Base-by-base conservation (phyloP, 345 rosid species). In the Mallotus nudiflorus region DNA sequence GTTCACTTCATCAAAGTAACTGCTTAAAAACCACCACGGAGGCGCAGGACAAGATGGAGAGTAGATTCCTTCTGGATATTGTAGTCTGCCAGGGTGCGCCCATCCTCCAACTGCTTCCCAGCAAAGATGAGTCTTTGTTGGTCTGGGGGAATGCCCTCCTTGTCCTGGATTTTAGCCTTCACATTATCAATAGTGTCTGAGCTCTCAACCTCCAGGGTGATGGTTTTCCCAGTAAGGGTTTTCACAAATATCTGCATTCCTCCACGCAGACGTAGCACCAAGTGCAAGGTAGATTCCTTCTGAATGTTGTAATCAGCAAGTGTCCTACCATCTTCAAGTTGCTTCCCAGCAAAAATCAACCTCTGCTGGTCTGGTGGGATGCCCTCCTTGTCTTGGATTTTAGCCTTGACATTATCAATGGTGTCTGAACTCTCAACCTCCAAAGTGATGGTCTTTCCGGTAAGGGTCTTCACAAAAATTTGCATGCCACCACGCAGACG, bases 41-140 rank as follows among this genome's bases (percentile, higher is more conserved):
- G 89, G 51, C 89, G 89, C 13, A 81, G 89, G 69, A 85, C 89
- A 49, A 85, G 58, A 22, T 85, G 86, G 24, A 85, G 76, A 1
- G 89, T 85, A 44, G 89, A 85, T 68, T 85, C 88, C 56, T 80
- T 80, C 67, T 80, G 83, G 54, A 84, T 84, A 20, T 84, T 84
- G 68, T 84, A 84, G 50, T 84, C 87, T 1, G 83, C 85, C 7
- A 84, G 68, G 3, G 87, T 84, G 18, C 85, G 71, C 15, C 87
- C 87, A 52, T 84, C 87, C 61, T 84, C 87, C 1, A 84, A 62
- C 68, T 84, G 87, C 70, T 84, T 84, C 1, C 87, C 87, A 0
- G 85, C 87, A 1, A 84, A 84, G 33, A 84, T 84, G 35, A 84
- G 45, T 69, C 85, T 76, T 71, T 84, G 87, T 65, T 84, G 87